phyloP scores from a whole-genome alignment of 495 filamentous ascomycete genomes.

The Trichoderma gamsii region DNA sequence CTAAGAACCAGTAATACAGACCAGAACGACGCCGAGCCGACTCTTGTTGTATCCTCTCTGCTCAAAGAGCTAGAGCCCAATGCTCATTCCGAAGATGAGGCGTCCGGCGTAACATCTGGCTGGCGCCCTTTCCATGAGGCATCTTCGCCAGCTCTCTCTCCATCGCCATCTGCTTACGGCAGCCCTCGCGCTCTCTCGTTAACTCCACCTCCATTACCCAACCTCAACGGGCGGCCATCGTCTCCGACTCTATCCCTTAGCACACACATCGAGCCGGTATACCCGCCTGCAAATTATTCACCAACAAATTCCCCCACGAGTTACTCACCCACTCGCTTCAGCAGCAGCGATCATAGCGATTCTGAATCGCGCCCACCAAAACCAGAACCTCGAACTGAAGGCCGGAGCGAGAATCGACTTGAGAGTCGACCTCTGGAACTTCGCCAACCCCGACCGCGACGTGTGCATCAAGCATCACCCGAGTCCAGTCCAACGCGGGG shows the following conservation, averaged over 20 bases:
- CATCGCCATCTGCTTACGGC: slow-evolving; percentile 57
- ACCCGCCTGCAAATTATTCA: slow-evolving; percentile 54
- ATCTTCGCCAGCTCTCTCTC: slow-evolving; percentile 71
- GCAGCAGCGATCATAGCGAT: slow-evolving; percentile 39
- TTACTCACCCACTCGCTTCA: slow-evolving; percentile 53
- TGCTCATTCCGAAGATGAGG: slow-evolving; percentile 48
- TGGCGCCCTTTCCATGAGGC: slow-evolving; percentile 43
- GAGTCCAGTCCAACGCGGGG: slow-evolving; percentile 21
- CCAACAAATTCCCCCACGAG: slow-evolving; percentile 46
- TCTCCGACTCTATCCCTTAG: slow-evolving; percentile 65
- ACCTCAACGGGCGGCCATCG: slow-evolving; percentile 41
- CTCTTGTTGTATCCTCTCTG: slow-evolving; percentile 67
- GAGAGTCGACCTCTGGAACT: slow-evolving; percentile 31
- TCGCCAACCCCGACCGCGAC: slow-evolving; percentile 46
- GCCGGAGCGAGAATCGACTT: not conserved
- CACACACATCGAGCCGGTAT: slow-evolving; percentile 56
- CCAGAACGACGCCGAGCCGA: slow-evolving; percentile 23
- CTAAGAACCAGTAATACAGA: not conserved
- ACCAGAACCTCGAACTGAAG: not conserved
- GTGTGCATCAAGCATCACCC: slow-evolving; percentile 24
- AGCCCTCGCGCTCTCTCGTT: slow-evolving; percentile 64
- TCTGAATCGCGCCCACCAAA: slow-evolving; percentile 30
- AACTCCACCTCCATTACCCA: slow-evolving; percentile 63
- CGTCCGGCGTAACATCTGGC: slow-evolving; percentile 40
- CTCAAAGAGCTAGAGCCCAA: slow-evolving; percentile 81